Evolutionary conservation across 495 filamentous ascomycete genomes (phyloP).

Genomic region (Podospora pseudoanserina): DNA sequence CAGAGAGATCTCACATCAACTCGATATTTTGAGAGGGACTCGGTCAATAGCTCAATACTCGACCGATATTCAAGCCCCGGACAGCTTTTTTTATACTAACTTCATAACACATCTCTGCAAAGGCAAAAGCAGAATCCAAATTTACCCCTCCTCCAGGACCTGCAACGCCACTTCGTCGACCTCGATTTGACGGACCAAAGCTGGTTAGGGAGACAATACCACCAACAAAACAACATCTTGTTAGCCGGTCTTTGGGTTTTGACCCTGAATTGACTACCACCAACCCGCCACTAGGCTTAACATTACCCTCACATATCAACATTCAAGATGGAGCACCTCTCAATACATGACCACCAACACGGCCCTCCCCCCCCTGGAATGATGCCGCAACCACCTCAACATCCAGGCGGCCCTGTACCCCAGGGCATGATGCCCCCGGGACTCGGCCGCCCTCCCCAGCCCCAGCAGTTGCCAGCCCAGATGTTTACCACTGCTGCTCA

Average conservation of each 20-base stretch:
- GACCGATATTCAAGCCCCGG: background rate
- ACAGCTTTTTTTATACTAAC: background rate
- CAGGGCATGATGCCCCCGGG: conserved; percentile 17
- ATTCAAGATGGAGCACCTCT: conserved; percentile 22
- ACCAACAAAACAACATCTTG: background rate
- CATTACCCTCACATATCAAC: background rate
- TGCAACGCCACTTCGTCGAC: background rate
- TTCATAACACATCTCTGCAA: no score
- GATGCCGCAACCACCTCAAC: conserved; percentile 3
- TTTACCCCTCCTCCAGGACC: background rate
- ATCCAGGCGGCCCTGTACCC: background rate
- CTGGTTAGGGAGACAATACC: background rate
- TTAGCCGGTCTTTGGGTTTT: background rate
- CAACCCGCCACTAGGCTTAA: background rate
- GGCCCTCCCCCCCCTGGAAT: conserved; percentile 5
- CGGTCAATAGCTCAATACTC: background rate
- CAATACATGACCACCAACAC: conserved; percentile 15
- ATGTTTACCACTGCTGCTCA: conserved; percentile 99
- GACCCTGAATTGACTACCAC: background rate
- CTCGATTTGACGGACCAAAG: background rate
- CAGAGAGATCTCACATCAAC: background rate
- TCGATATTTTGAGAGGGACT: background rate
- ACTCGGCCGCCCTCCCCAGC: conserved; percentile 40
- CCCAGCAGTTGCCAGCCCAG: conserved; percentile 68
- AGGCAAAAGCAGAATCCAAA: background rate